Conservation (phyloP, 768 basidiomycete genomes). For the Termitomyces sp. region DNA sequence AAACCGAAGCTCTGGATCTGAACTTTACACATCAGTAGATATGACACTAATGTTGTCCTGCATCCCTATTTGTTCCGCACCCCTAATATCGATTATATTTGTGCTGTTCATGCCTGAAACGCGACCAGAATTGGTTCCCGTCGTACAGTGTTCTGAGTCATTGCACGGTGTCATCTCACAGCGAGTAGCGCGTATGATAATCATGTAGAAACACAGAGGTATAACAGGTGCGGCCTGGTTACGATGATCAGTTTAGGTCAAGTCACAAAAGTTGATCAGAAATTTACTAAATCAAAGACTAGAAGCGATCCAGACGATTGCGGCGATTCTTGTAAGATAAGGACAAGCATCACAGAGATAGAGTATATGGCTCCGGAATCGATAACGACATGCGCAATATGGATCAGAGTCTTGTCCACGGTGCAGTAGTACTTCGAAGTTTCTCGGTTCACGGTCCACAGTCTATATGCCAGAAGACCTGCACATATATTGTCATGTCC, state of each 20-base stretch:
- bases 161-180: neutral
- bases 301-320: neutral
- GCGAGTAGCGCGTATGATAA: neutral
- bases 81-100: neutral
- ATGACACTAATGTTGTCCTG: neutral
- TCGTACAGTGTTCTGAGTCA: too few relatives aligned
- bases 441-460: neutral
- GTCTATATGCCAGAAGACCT: constrained; percentile 6
- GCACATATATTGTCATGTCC: neutral
- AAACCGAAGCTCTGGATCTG: neutral
- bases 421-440: neutral
- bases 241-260: neutral
- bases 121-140: too few relatives aligned
- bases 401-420: neutral
- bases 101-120: neutral
- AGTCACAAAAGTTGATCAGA: neutral
- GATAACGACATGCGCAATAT: neutral
- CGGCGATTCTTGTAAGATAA: neutral
- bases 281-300: neutral
- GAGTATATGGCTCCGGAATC: constrained; percentile 5
- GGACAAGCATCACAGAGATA: neutral
- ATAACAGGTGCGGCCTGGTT: neutral
- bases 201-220: constrained; percentile 4
- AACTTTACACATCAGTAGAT: neutral
- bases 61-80: neutral